Base-by-base conservation (phyloP, 306 rosid species). In the Hippophae gyantsensis region DNA sequence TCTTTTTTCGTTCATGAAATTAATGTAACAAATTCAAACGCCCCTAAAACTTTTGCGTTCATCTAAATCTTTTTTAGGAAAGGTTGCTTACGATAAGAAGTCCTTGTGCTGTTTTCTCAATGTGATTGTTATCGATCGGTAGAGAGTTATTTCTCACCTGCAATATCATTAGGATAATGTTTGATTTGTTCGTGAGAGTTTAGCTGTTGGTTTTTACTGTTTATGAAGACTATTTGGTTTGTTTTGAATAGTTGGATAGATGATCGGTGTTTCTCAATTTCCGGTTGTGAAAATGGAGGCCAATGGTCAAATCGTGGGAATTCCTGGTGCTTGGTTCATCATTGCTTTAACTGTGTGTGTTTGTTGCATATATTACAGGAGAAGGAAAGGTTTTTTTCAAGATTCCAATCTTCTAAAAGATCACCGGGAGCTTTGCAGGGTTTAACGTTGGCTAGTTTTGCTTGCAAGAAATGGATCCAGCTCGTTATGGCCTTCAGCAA, bases 401-500 rank as follows among this genome's bases (percentile, higher is more conserved):
- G 76, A 72, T 68, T 78, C 59, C 74, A 75, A 63, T 77, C 76
- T 72, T 76, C 66, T 57, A 70, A 70, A 64, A 59, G 58, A 63
- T 67, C 72, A 48, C 48, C 69, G 46, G 64, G 81, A 64, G 82
- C 73, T 58, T 68, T 72, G 47, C 58, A 67, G 66, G 76, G 42
- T 59, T 51, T 57, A 52, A 53, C 69, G 70, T 65, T 58, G 62
- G 58, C 64, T 32, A 13, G 73, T 54, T 59, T 71, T 78, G 71
- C 56, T 78, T 76, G 83, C 86, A 61, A 81, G 81, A 82, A 71
- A 92, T 92, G 98, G 98, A 92, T 78, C 89, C 96, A 57, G 90
- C 86, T 81, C 99, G 95, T 89, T 92, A 82, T 82, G 85, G 81
- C 71, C 90, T 74, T 67, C 96, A 78, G 81, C 96, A 78, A 88